Conservation (phyloP, 345 rosid genomes). For the Rhodamnia argentea region DNA sequence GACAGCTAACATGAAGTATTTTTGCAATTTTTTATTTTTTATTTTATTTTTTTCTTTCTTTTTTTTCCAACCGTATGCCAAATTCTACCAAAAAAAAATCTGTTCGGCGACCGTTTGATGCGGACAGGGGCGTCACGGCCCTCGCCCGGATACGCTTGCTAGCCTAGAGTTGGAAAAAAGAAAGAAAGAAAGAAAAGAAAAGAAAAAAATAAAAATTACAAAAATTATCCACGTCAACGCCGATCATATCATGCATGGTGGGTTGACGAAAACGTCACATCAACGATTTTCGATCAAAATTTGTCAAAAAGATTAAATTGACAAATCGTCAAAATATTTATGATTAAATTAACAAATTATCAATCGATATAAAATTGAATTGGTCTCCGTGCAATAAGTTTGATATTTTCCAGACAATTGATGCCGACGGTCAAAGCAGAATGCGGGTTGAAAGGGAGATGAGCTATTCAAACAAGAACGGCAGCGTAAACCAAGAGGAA, state of each 20-base stretch:
- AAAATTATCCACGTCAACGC: accelerated
- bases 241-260: accelerated
- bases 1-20: background rate
- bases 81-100: too few species aligned
- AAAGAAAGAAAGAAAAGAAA: too few species aligned
- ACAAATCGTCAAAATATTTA: accelerated
- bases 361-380: background rate
- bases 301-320: accelerated
- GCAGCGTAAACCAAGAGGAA: background rate
- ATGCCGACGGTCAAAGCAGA: background rate
- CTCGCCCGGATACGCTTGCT: background rate
- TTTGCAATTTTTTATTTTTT: background rate
- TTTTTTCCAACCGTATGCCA: accelerated
- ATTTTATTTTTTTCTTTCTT: background rate
- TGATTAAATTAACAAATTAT: too few species aligned
- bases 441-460: background rate
- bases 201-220: background rate
- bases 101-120: too few species aligned
- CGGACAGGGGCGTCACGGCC: too few species aligned
- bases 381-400: accelerated
- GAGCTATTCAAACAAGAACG: background rate
- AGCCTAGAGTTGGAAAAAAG: accelerated
- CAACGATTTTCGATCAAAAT: accelerated
- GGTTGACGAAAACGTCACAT: accelerated
- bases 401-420: background rate